phyloP scores from a whole-genome alignment of 2,329 filamentous ascomycete species.

The Alternaria brassicicola region DNA sequence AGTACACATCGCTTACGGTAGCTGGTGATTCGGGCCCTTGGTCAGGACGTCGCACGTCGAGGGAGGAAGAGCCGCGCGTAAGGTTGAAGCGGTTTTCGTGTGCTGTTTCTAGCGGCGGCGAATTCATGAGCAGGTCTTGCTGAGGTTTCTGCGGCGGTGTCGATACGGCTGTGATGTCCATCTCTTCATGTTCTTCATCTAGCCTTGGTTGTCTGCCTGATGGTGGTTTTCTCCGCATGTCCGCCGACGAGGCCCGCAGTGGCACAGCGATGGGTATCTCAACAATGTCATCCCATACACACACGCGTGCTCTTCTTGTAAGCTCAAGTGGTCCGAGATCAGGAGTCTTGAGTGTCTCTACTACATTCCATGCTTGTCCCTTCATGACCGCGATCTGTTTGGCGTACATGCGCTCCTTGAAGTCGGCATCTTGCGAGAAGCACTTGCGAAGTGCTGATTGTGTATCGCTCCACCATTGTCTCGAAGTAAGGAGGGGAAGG shows the following conservation, averaged over 20 bases:
- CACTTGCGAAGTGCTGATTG: conserved; percentile 83
- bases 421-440: conserved; percentile 91
- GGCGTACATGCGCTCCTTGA: conserved; percentile 99
- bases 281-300: conserved; percentile 97
- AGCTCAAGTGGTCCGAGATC: conserved; percentile 95
- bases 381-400: conserved; percentile 99
- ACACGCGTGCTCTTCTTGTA: conserved; percentile 86
- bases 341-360: conserved; percentile 90
- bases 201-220: conserved; percentile 29
- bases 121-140: conserved; percentile 72
- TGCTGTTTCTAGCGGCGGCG: conserved; percentile 55
- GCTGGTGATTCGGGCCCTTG: conserved; percentile 39
- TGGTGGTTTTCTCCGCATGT: conserved; percentile 73
- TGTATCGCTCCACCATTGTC: conserved; percentile 96
- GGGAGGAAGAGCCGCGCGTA: conserved; percentile 53
- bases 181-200: conserved; percentile 73
- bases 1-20: conserved; percentile 44
- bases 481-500: conserved; percentile 91
- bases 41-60: conserved; percentile 44
- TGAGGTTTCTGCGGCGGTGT: conserved; percentile 59
- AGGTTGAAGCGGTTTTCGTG: conserved; percentile 56
- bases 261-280: conserved; percentile 95
- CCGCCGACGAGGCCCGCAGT: conserved; percentile 82
- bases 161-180: conserved; percentile 80
- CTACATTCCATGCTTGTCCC: conserved; percentile 98